Percentiles rank a stretch among this genome's conserved stretches.
Conservation (phyloP, 2,329 filamentous ascomycete species). For the Clonostachys sp. region DNA sequence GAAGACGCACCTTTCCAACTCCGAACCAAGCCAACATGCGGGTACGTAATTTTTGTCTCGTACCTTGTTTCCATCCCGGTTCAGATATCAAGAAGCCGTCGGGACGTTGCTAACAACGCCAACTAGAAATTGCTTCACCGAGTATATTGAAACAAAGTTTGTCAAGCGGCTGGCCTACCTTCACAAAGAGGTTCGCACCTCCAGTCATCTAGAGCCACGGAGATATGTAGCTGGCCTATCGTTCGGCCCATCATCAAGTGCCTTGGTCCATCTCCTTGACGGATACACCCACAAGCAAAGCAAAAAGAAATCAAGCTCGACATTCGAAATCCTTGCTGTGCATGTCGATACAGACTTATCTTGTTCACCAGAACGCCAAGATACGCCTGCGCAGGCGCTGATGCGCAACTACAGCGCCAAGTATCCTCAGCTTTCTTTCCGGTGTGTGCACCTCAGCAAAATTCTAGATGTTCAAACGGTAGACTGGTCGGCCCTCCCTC, state of each 20-base stretch:
- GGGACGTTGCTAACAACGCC: neutral
- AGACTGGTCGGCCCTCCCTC: slow-evolving; percentile 46
- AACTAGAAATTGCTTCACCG: slow-evolving; percentile 62
- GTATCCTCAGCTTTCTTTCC: slow-evolving; percentile 65
- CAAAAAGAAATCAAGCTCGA: slow-evolving; percentile 64
- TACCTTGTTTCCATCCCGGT: neutral
- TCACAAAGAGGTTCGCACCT: slow-evolving; percentile 39
- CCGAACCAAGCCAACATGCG: slow-evolving; percentile 22
- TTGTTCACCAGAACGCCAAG: too few relatives aligned
- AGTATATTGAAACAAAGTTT: slow-evolving; percentile 74
- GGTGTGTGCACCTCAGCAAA: slow-evolving; percentile 57
- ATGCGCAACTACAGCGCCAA: slow-evolving; percentile 46
- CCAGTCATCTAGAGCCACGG: slow-evolving; percentile 22
- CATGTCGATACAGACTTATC: slow-evolving; percentile 42
- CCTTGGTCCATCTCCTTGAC: slow-evolving; percentile 72
- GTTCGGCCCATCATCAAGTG: slow-evolving; percentile 75
- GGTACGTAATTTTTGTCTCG: slow-evolving; percentile 12
- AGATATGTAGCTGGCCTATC: slow-evolving; percentile 74
- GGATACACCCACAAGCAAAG: slow-evolving; percentile 38
- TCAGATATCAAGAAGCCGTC: neutral
- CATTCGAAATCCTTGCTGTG: slow-evolving; percentile 62
- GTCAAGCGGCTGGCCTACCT: slow-evolving; percentile 63
- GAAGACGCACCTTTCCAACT: slow-evolving; percentile 18
- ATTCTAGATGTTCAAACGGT: slow-evolving; percentile 48
- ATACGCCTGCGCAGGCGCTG: slow-evolving; percentile 33